Evolutionary conservation across 2,329 filamentous ascomycete species (phyloP), one percentile per base, ranked within the genome.

Genomic region (Chaetomiaceae sp.): DNA sequence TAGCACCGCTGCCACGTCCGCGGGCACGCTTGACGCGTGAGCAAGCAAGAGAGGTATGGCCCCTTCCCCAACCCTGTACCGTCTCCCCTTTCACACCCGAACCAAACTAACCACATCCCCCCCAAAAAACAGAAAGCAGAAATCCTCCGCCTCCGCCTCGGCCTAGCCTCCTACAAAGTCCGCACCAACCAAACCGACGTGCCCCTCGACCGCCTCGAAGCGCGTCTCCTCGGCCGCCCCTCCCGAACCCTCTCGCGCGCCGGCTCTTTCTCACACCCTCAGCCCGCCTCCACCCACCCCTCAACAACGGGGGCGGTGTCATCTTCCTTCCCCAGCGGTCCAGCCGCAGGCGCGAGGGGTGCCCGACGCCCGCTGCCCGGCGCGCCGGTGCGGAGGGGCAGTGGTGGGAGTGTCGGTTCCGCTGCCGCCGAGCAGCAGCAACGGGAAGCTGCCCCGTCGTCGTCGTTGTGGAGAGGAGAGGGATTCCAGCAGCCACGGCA

Each of bases 141-240:
- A 62, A 78, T 82, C 43, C 72, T 90, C 39, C 78, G 78, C 45
- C 75, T 88, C 9, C 78, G 86, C n/a, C 78, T 91, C 14, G 75
- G 79, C 23, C 77, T 89, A 17, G 87, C 85, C 13, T 79, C 78
- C 62, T 90, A 89, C 73, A 90, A 90, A 68, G 74, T 91, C 58
- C 78, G 77, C 51, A 90, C 86, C 2, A 82, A 86, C 53, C 87
- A 91, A 67, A 77, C 82, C 48, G 71, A 78, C 51, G 74, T 87
- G 23, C 83, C 85, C 1, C 75, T 88, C 54, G 73, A 82, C 49
- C 69, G 79, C 40, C 72, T 89, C 17, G 71, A 82, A 60, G 63
- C 71, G 43, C 66, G 68, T 25, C 67, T 13, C 5, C 20, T 38
- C 5, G 35, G 19, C 23, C 40, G 19, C 3, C 14, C 3, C 20